phyloP scores from a whole-genome alignment of 306 rosid species.

The Luffa acutangula region DNA sequence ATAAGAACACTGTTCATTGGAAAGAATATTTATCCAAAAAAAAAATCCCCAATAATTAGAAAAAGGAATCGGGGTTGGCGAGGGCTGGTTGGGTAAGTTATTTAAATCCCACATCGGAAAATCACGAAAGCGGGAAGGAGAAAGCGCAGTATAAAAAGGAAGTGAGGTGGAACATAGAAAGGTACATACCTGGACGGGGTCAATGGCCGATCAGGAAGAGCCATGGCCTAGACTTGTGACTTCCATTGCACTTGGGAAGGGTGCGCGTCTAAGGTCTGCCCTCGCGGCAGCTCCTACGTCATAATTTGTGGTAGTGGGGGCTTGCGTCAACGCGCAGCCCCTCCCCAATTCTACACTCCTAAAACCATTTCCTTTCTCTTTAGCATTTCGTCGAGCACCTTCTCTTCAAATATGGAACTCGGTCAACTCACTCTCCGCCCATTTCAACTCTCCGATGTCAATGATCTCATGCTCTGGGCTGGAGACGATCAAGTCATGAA shows the following conservation, averaged over 20 bases:
- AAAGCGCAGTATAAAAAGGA: not conserved
- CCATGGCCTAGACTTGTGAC: slow-evolving; percentile 31
- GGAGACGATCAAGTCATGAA: slow-evolving; percentile 40
- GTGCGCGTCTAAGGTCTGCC: slow-evolving; percentile 47
- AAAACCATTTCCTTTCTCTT: not conserved
- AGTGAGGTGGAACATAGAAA: not conserved
- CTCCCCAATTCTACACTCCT: not conserved
- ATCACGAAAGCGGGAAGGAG: not conserved
- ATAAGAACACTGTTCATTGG: too few relatives aligned
- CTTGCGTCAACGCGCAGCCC: slow-evolving; percentile 60
- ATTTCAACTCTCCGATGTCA: slow-evolving; percentile 36
- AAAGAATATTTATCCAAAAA: too few relatives aligned
- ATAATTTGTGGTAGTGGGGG: slow-evolving; percentile 52
- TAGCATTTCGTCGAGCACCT: not conserved
- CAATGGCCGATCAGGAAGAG: slow-evolving; percentile 23
- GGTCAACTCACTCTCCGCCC: slow-evolving; percentile 17
- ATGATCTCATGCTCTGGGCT: slow-evolving; percentile 45
- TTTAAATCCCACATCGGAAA: not conserved
- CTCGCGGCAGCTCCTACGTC: slow-evolving; percentile 53
- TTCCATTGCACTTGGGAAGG: slow-evolving; percentile 42
- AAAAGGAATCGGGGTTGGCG: not conserved
- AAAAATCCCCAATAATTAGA: too few relatives aligned
- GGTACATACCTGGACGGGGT: slow-evolving; percentile 36
- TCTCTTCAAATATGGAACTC: not conserved
- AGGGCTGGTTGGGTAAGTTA: not conserved